Percentiles rank a stretch among this genome's conserved stretches.
phyloP scores from a whole-genome alignment of 108 stramenopile genomes.

The Hondaea fermentalgiana region DNA sequence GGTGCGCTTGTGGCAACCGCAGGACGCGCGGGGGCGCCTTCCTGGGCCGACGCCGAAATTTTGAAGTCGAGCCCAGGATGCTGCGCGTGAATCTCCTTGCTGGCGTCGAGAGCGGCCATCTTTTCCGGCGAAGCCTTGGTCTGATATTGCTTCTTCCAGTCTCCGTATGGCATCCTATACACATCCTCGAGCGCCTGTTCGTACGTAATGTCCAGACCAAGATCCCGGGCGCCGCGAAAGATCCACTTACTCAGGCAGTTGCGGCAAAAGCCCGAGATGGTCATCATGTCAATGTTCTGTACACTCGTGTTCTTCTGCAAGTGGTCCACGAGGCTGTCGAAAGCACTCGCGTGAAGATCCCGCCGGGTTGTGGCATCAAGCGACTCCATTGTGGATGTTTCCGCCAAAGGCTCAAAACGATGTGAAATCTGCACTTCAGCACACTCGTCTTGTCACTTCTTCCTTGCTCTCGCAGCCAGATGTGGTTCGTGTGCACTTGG shows the following conservation, averaged over 20 bases:
- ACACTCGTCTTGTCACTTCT: background rate
- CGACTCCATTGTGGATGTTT: too few relatives aligned
- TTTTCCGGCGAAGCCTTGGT: constrained; percentile 69
- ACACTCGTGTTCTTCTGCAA: background rate
- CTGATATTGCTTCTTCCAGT: constrained; percentile 68
- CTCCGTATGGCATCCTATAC: constrained; percentile 65
- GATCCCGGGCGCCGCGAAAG: constrained; percentile 58
- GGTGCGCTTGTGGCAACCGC: background rate
- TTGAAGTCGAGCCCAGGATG: constrained; percentile 39
- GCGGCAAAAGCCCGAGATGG: constrained; percentile 75
- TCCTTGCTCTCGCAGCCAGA: background rate
- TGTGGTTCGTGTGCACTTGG: background rate
- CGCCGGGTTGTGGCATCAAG: background rate
- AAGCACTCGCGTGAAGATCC: background rate
- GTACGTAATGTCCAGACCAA: constrained; percentile 59
- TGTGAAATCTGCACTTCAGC: too few relatives aligned
- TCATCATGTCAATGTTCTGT: constrained; percentile 78
- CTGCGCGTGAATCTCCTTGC: constrained; percentile 59
- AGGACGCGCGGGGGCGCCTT: background rate
- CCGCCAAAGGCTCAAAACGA: too few relatives aligned
- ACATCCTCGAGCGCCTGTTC: constrained; percentile 72
- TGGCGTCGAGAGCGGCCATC: constrained; percentile 54
- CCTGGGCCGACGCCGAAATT: background rate
- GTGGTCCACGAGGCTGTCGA: background rate
- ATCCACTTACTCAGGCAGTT: constrained; percentile 74